Percentiles rank a stretch among this genome's conserved stretches.
Conservation (phyloP, 495 filamentous ascomycete genomes). For the Lasiosphaeriaceae sp. region DNA sequence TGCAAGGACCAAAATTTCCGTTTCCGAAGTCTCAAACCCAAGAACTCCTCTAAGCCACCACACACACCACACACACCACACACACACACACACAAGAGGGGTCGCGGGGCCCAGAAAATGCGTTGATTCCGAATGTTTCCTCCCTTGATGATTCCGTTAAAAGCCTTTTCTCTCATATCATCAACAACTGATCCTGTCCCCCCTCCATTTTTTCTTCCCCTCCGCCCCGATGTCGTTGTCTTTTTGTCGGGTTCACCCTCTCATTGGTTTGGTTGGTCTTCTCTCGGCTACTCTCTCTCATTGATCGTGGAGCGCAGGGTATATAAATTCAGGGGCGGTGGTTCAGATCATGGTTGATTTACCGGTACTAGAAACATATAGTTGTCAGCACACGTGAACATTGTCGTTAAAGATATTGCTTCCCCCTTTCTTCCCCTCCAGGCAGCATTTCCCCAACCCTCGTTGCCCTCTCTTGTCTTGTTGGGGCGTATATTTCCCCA, state of each 20-base stretch:
- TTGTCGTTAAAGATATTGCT: too few species aligned
- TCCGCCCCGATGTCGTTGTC: neutral
- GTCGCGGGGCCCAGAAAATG: neutral
- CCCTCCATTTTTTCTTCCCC: neutral
- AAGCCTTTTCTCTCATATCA: neutral
- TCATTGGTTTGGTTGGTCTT: too few species aligned
- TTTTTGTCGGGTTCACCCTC: neutral
- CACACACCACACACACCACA: neutral
- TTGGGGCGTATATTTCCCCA: too few species aligned
- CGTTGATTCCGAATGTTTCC: neutral
- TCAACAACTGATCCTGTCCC: neutral
- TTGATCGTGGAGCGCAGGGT: neutral
- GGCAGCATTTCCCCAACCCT: too few species aligned
- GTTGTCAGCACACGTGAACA: neutral
- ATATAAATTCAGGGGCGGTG: too few species aligned
- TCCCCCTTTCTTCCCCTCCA: neutral
- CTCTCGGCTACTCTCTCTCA: too few species aligned
- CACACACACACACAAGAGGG: neutral
- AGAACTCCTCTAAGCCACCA: conserved; percentile 3
- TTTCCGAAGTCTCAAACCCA: conserved; percentile 6
- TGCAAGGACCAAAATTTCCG: conserved; percentile 6
- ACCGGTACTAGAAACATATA: neutral
- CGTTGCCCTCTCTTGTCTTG: too few species aligned
- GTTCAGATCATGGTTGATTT: neutral
- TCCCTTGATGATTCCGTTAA: neutral